phyloP scores from a whole-genome alignment of 1,284 basidiomycete genomes.

The Cryptococcus maquisensis region DNA sequence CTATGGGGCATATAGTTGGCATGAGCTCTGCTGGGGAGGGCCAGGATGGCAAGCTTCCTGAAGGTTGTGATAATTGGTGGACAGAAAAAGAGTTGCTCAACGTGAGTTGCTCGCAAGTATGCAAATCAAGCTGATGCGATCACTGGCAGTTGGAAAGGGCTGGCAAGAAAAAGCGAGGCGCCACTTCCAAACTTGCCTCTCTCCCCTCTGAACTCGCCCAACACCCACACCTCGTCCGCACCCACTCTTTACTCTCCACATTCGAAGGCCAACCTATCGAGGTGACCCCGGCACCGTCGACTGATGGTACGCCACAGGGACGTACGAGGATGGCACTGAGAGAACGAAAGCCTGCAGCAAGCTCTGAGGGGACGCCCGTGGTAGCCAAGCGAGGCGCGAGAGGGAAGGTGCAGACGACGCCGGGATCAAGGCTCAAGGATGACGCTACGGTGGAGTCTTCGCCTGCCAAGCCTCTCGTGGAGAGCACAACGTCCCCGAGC shows the following conservation, averaged over 20 bases:
- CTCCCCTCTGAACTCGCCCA: constrained; percentile 53
- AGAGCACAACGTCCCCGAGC: background rate
- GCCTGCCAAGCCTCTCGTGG: background rate
- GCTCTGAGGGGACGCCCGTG: constrained; percentile 10
- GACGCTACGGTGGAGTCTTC: background rate
- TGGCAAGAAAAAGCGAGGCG: constrained; percentile 52
- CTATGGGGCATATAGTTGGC: constrained; percentile 72
- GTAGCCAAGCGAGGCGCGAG: constrained; percentile 1
- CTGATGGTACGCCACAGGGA: constrained; percentile 23
- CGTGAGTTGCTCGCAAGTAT: constrained; percentile 49
- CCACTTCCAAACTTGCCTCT: constrained; percentile 49
- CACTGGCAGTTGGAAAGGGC: constrained; percentile 68
- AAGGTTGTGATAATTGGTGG: constrained; percentile 64
- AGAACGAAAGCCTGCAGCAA: constrained; percentile 52
- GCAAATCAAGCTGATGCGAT: background rate
- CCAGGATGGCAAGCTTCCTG: constrained; percentile 31
- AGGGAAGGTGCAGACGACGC: background rate
- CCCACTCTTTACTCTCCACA: constrained; percentile 50
- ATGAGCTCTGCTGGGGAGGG: constrained; percentile 46
- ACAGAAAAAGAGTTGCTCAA: constrained; percentile 58
- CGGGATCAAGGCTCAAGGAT: background rate
- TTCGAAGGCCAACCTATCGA: constrained; percentile 43
- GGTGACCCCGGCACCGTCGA: constrained; percentile 9
- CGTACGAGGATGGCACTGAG: constrained; percentile 57
- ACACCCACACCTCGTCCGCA: constrained; percentile 60